Conservation (phyloP, 1,284 basidiomycete genomes). For the Cystobasidium slooffiae region DNA sequence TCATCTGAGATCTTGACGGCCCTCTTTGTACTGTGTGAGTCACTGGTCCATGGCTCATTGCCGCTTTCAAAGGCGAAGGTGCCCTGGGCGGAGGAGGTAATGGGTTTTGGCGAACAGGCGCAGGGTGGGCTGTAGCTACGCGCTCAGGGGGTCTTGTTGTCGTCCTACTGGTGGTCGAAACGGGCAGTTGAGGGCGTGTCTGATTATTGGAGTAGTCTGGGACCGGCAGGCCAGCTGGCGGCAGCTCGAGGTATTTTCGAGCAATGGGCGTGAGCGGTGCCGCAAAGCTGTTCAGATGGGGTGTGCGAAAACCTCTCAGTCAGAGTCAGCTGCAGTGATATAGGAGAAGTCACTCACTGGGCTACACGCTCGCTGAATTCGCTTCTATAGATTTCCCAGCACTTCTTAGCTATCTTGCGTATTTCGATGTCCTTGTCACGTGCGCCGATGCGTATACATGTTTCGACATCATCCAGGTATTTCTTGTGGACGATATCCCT, state of each 20-base stretch:
- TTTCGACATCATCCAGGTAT: slow-evolving; percentile 66
- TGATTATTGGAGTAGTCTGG: background rate
- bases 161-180: background rate
- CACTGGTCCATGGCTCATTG: background rate
- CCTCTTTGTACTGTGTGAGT: slow-evolving; percentile 7
- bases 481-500: slow-evolving; percentile 72
- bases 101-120: background rate
- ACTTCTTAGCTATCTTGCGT: slow-evolving; percentile 68
- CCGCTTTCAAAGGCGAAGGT: background rate
- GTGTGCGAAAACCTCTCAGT: no score
- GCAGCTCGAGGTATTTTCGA: slow-evolving; percentile 74
- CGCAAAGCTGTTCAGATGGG: slow-evolving; percentile 64
- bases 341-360: slow-evolving; percentile 62
- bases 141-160: background rate
- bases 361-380: slow-evolving; percentile 70
- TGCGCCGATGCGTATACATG: slow-evolving; percentile 68
- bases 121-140: background rate
- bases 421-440: slow-evolving; percentile 77
- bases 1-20: background rate
- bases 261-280: slow-evolving; percentile 73
- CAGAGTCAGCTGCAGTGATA: no score
- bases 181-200: background rate
- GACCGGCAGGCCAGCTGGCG: slow-evolving; percentile 14
- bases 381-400: slow-evolving; percentile 75
- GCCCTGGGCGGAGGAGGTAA: slow-evolving; percentile 9